phyloP scores from a whole-genome alignment of 257 asterid species.

The Ballota nigra region DNA sequence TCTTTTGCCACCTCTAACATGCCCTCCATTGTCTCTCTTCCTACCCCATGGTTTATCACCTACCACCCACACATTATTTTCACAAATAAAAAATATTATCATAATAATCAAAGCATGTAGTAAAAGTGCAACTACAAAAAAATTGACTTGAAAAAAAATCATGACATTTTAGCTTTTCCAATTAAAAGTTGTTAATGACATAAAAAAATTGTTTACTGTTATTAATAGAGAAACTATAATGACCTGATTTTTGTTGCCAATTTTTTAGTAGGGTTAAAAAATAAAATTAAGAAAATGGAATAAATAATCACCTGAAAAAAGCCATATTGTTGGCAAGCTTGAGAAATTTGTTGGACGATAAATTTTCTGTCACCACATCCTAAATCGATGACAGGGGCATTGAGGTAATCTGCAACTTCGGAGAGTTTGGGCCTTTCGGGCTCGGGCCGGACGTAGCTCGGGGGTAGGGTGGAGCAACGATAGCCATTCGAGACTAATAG shows the following conservation, averaged over 20 bases:
- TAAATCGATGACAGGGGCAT: constrained; percentile 71
- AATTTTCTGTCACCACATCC: constrained; percentile 33
- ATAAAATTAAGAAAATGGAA: not conserved
- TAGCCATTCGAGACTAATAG: constrained; percentile 61
- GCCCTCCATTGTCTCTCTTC: constrained; percentile 43
- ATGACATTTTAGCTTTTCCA: not conserved
- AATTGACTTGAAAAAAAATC: no score
- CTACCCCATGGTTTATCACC: constrained; percentile 80
- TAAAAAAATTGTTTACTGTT: no score
- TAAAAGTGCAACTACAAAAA: not conserved
- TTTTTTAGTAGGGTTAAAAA: no score
- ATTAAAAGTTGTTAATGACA: no score
- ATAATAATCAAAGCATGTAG: not conserved
- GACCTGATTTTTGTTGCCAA: no score
- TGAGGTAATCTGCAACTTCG: constrained; percentile 41
- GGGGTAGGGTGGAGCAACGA: constrained; percentile 47
- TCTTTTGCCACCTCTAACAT: constrained; percentile 54
- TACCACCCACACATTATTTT: constrained; percentile 1
- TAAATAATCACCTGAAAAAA: constrained; percentile 63
- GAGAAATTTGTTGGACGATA: constrained; percentile 46
- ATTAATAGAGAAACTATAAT: no score
- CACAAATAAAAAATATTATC: not conserved
- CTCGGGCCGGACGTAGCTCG: constrained; percentile 68
- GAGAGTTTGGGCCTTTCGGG: constrained; percentile 61
- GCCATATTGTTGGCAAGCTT: constrained; percentile 61